A percentile compares a stretch with the other conserved stretches of the same genome.
Evolutionary conservation across 1,284 basidiomycete genomes (phyloP).

Genomic region (Tilletia caries): DNA sequence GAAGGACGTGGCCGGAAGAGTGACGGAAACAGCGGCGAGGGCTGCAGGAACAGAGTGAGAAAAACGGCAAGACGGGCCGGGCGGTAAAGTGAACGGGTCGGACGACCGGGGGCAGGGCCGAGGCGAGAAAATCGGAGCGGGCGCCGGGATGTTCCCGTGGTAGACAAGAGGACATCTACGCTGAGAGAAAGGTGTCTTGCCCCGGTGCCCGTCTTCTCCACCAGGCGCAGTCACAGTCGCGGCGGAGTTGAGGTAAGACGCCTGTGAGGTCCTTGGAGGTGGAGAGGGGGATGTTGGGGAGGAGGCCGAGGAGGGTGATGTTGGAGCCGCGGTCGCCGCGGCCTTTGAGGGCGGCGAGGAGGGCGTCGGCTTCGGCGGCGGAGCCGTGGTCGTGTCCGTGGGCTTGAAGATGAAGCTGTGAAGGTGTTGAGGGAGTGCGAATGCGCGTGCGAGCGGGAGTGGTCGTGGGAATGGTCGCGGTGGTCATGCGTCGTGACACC

Average conservation of each 20-base stretch:
- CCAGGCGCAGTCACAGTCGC: too few species aligned
- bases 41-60: too few species aligned
- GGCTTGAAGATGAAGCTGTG: slow-evolving; percentile 22
- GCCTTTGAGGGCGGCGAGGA: slow-evolving; percentile 49
- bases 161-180: too few species aligned
- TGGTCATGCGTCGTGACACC: not conserved
- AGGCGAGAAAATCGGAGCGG: too few species aligned
- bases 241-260: slow-evolving; percentile 67
- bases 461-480: not conserved
- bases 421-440: slow-evolving; percentile 18
- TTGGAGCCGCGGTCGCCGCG: slow-evolving; percentile 50
- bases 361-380: slow-evolving; percentile 51
- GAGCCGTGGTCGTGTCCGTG: slow-evolving; percentile 49
- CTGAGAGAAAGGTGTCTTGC: too few species aligned
- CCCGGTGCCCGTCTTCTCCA: too few species aligned
- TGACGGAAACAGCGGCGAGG: too few species aligned
- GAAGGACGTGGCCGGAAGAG: too few species aligned
- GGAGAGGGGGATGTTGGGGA: slow-evolving; percentile 78
- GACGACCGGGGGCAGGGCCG: too few species aligned
- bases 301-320: slow-evolving; percentile 65
- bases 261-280: slow-evolving; percentile 68
- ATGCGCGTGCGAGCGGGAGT: slow-evolving; percentile 13
- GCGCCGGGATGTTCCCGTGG: too few species aligned
- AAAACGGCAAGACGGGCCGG: too few species aligned
- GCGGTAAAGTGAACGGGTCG: too few species aligned